Base-by-base conservation (phyloP, 1,139 yeast species). In the Suhomyces terraborum region DNA sequence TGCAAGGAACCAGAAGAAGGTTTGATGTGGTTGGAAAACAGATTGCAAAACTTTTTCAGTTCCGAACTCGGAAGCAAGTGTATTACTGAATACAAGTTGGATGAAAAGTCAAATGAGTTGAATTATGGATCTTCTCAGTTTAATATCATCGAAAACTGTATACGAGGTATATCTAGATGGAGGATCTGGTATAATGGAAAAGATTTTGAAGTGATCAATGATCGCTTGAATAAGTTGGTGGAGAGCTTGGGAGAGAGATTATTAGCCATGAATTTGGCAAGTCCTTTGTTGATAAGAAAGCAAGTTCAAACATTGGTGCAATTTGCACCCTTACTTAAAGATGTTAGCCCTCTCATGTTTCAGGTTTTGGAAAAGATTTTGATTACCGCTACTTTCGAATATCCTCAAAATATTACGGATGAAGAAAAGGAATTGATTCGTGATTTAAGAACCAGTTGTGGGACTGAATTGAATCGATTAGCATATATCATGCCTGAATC, bases 101-200 rank as follows among this genome's bases (percentile, higher is more conserved):
- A 76, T 39, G 91, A 80, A 43, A 73, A 73, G 40, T 80, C 84
- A 12, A 80, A 87, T 34, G 82, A 93, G 4, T 86, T 81, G 56
- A 77, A 86, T 41, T 76, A 80, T 49, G 94, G 95, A 0, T 77
- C 84, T 42, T 79, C 96, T 0, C 97, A 91, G 56, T 82, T 93
- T 50, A 84, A 83, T 57, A 80, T 89, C 20, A 88, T 89, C 28
- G 98, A 93, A 62, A 85, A 95, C 31, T 84, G 95, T 50, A 79
- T 93, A 22, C 77, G 96, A 48, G 98, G 98, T 28, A 84, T 94
- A 27, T 82, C 94, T n/a, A 78, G 99, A 55, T 93, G 98, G 98
- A 82, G 89, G 55, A 84, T 89, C 21, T 91, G 97, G 96, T 89
- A 88, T 56, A 66, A 64, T 32, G 79, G 78, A 4, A 76, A 77